Conservation (phyloP, 2,329 filamentous ascomycete genomes). For the Claviceps arundinis region DNA sequence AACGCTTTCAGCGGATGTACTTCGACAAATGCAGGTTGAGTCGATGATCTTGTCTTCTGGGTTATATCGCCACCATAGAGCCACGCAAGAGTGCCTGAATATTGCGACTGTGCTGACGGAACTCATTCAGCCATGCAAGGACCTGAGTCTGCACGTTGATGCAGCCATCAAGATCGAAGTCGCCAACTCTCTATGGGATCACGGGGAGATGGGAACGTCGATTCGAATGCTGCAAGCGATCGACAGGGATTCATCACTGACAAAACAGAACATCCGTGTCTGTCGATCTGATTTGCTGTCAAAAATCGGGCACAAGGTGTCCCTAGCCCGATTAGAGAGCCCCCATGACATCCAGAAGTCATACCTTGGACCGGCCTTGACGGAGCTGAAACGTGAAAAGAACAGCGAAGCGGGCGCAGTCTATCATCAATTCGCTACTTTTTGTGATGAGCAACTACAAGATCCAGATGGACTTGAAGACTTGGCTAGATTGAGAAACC, state of each 20-base stretch:
- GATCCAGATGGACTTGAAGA: constrained; percentile 78
- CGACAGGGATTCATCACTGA: constrained; percentile 43
- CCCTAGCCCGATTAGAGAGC: constrained; percentile 79
- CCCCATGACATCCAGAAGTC: constrained; percentile 79
- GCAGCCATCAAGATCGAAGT: constrained; percentile 68
- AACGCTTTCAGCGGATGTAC: constrained; percentile 46
- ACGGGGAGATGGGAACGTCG: constrained; percentile 78
- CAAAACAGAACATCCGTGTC: constrained; percentile 57
- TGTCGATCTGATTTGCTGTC: constrained; percentile 70
- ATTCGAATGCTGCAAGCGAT: constrained; percentile 78
- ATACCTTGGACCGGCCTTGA: constrained; percentile 74
- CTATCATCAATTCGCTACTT: constrained; percentile 87
- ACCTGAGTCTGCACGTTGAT: constrained; percentile 63
- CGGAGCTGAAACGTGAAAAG: constrained; percentile 57
- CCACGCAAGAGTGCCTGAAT: constrained; percentile 75
- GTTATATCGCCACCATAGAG: constrained; percentile 67
- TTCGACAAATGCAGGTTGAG: constrained; percentile 60
- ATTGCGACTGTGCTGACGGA: constrained; percentile 73
- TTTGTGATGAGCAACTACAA: constrained; percentile 89
- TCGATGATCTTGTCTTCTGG: constrained; percentile 63
- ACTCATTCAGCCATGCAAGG: constrained; percentile 55
- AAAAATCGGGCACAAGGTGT: constrained; percentile 77
- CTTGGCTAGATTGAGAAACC: constrained; percentile 62
- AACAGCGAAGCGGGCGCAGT: constrained; percentile 69
- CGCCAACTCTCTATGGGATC: constrained; percentile 85